Evolutionary conservation across 2,329 filamentous ascomycete genomes (phyloP), one percentile per base, ranked within the genome.

Genomic region (Sclerotinia minor): DNA sequence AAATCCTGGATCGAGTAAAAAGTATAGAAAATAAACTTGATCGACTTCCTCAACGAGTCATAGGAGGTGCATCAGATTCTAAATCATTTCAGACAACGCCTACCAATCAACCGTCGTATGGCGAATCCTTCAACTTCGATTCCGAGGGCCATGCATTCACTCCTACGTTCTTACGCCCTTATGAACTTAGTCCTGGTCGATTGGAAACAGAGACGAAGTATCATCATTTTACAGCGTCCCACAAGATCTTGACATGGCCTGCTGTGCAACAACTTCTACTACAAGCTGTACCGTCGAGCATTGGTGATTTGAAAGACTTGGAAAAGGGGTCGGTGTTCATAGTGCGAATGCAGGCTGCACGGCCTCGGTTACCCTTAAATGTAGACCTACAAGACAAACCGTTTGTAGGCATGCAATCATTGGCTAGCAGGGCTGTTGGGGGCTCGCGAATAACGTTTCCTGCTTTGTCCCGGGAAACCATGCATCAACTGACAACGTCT

Each of bases 1-100:
- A 88, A 73, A 87, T 88, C 65, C 78, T 88, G 41, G 84, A 87
- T 59, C 80, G 82, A 15, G 78, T 88, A 64, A 84, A 82, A 70
- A 80, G 77, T 65, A 78, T 88, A 55, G 85, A 87, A 74, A 79
- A 75, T 65, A 87, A 87, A 75, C 81, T 88, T 71, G 85, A 88
- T 73, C 73, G 76, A 71, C 72, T 73, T 64, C 69, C 71, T 35
- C 50, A 52, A 50, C 71, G 70, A 35, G 21, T 35, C n/a, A 8
- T 54, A 7, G 32, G 65, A 41, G 24, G 60, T 55, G 35, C 64
- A 5, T 47, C 57, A 54, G 70, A 69, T 3, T 73, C 70, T 59
- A 71, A 68, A 55, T 72, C 69, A 70, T 67, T 69, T 64, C 75
- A 72, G 68, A 64, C 67, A 64, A 70, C 75, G 71, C 72, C 74